Evolutionary conservation across 1,284 basidiomycete species (phyloP), one percentile per base, ranked within the genome.

Genomic region (Ceraceosorus bombacis): DNA sequence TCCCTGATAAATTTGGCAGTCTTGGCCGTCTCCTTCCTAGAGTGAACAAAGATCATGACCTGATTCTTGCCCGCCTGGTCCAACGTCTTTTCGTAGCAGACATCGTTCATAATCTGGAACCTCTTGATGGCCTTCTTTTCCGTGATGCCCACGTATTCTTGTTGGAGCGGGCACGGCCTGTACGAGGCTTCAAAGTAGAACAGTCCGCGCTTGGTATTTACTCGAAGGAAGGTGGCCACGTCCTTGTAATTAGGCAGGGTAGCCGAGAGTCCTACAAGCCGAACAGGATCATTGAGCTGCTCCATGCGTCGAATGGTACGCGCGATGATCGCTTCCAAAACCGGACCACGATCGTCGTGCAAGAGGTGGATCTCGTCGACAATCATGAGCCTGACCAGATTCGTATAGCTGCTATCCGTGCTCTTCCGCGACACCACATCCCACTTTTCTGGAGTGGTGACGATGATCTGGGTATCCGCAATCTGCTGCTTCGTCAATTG

Each of bases 51-150:
- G 41, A 98, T 92, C 41, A 98, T 83, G 0, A 76, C 66, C 59
- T 74, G 72, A 49, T 74, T 76, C 57, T 72, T 67, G n/a, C 67
- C 72, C 5, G 70, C 72, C 49, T 76, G 74, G 37, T 76, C 73
- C 51, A 74, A 65, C 40, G 74, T 71, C 81, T 98, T 99, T 78
- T 98, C 94, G 81, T 98, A 98, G 78, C 93, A 95, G 49, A 98
- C 93, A 78, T 98, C 93, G 80, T 99, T 99, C 84, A 92, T 94
- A 64, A 97, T 87, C 77, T 97, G 92, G 76, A 94, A 89, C 4
- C 95, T 86, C 79, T 95, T 97, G 83, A 98, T 97, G 0, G 95
- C 95, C 80, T 97, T 98, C 83, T 96, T 97, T 81, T 98, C 95
- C 0, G 94, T 97, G 65, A 99, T 87, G 64, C 95, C 95, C 66